Evolutionary conservation across 228 moss, liverwort and hornwort genomes (phyloP).

Genomic region (Sphagnum fallax): DNA sequence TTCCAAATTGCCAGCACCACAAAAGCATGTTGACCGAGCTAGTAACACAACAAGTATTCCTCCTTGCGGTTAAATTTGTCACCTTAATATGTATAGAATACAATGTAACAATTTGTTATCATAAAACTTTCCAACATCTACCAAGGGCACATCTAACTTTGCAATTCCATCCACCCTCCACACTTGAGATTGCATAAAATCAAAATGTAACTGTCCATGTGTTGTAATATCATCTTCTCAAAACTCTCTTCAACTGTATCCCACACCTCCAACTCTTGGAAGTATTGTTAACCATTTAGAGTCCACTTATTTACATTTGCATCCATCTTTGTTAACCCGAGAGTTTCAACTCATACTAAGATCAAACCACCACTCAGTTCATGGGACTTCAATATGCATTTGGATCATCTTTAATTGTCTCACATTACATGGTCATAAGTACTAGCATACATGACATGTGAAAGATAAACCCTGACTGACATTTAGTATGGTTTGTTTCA

Average conservation of each 20-base stretch:
- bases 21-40: slow-evolving; percentile 32
- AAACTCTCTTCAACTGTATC: background rate
- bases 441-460: background rate
- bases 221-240: background rate
- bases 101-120: slow-evolving; percentile 41
- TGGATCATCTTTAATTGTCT: background rate
- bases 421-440: background rate
- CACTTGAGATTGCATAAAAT: slow-evolving; percentile 15
- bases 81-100: slow-evolving; percentile 38
- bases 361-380: background rate
- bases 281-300: background rate
- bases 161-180: slow-evolving; percentile 36
- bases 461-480: background rate
- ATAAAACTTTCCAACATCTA: slow-evolving; percentile 32
- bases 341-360: background rate
- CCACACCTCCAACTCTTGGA: background rate
- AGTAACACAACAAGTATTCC: slow-evolving; percentile 37
- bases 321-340: background rate
- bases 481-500: background rate
- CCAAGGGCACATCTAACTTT: slow-evolving; percentile 23
- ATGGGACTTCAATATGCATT: background rate
- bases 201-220: background rate
- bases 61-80: slow-evolving; percentile 25
- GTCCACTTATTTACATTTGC: background rate
- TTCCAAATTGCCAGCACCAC: slow-evolving; percentile 15